Evolutionary conservation across 2,329 filamentous ascomycete species (phyloP), one percentile per base, ranked within the genome.

Genomic region (Trichoderma arundinaceum): DNA sequence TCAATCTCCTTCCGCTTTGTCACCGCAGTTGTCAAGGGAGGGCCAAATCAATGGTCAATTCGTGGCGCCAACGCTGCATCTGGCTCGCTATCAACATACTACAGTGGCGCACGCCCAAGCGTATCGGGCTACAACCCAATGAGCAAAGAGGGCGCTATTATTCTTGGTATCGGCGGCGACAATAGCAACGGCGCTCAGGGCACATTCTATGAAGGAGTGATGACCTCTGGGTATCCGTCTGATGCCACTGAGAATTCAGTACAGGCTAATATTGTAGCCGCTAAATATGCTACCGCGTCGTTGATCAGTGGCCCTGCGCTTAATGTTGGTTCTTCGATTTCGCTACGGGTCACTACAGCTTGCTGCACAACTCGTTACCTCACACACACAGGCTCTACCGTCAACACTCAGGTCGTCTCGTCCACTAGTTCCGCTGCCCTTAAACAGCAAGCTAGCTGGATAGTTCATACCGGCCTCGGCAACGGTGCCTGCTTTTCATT

Each of bases 131-230:
- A 61, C 13, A 32, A 41, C 22, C 58, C 58, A 4, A 61, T 61
- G 58, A 49, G 35, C 35, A 61, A 61, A 28, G 58, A 61, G 2
- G 58, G 58, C 4, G 58, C 58, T 3, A 61, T 61, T 7, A 61
- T 61, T 13, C 58, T 61, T 3, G 58, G 58, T 10, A 61, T 44
- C 3, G 58, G 58, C 13, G 58, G 58, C 4, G 58, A 61, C 4
- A 61, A 61, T 3, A 51, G 44, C 2, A 49, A 61, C 3, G 46
- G 58, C 3, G 58, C 58, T 4, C 46, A 52, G 1, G 58, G 58
- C 15, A 61, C 58, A 7, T 61, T 61, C 33, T 61, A 61, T 35
- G 58, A 61, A 35, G 58, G 58, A 3, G 58, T 61, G 10, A 61
- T 61, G 58, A 61, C 58, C 15, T 51, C 58, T 9, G 58, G 58